These are phyloP conservation scores for Albifimbria verrucaria DNA, from an alignment of 2,329 filamentous ascomycete species.

Conservation along the genomic window DNA sequence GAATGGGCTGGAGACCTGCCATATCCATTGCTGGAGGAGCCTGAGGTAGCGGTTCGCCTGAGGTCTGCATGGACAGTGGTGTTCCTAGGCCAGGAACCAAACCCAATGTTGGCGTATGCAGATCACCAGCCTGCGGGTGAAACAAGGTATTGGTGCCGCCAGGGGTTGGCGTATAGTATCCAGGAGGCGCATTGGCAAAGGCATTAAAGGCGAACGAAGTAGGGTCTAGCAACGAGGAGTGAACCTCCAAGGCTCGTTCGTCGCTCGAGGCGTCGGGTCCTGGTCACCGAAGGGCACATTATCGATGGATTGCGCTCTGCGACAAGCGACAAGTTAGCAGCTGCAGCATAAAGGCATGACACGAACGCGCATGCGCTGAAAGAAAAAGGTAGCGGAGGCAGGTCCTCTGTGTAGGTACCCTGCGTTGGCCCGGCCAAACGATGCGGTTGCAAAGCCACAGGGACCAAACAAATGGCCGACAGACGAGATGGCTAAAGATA, in stretches of 20 bases:
- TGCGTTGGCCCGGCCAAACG: too few relatives aligned
- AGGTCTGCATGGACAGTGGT: constrained; percentile 74
- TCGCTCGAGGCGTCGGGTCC: constrained; percentile 77
- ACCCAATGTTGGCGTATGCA: constrained; percentile 77
- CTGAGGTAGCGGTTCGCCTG: constrained; percentile 61
- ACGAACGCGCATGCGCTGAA: not conserved
- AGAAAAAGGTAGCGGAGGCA: not conserved
- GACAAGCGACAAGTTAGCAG: constrained; percentile 10
- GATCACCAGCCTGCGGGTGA: constrained; percentile 78
- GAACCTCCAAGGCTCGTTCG: constrained; percentile 80
- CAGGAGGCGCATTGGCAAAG: constrained; percentile 75
- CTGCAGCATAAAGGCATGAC: not conserved
- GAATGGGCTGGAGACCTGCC: constrained; percentile 61
- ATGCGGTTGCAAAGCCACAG: too few relatives aligned
- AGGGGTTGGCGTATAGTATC: constrained; percentile 85
- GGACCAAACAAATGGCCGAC: too few relatives aligned
- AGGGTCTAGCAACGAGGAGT: constrained; percentile 87
- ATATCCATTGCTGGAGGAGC: constrained; percentile 61
- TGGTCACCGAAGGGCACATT: constrained; percentile 56
- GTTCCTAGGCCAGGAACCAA: constrained; percentile 76
- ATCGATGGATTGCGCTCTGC: constrained; percentile 18
- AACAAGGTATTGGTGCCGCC: constrained; percentile 78
- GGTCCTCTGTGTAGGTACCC: too few relatives aligned
- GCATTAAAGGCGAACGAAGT: constrained; percentile 76
- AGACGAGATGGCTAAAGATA: too few relatives aligned